Evolutionary conservation across 2,329 filamentous ascomycete genomes (phyloP).

Genomic region (Penicillium sp.): DNA sequence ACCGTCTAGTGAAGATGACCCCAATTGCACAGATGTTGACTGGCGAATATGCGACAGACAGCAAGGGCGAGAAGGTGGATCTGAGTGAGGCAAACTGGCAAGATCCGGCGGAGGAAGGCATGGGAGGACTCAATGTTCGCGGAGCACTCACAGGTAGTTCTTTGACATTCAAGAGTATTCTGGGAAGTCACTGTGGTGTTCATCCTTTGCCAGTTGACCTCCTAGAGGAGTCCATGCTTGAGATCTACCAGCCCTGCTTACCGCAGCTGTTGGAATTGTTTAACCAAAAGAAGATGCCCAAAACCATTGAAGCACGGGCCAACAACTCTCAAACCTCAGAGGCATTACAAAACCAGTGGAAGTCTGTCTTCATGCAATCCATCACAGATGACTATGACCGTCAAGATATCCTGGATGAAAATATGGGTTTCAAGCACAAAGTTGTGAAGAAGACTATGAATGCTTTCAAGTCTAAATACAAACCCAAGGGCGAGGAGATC

Average conservation of each 20-base stretch:
- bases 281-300: conserved; percentile 30
- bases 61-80: conserved; percentile 24
- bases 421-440: conserved; percentile 37
- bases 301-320: not conserved
- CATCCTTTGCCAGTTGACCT: conserved; percentile 43
- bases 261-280: conserved; percentile 40
- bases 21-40: conserved; percentile 37
- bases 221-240: conserved; percentile 35
- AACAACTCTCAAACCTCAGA: not conserved
- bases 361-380: conserved; percentile 40
- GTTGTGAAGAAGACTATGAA: conserved; percentile 31
- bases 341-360: conserved; percentile 29
- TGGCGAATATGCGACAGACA: conserved; percentile 36
- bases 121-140: conserved; percentile 39
- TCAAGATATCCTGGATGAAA: conserved; percentile 33
- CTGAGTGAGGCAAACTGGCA: conserved; percentile 24
- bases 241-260: conserved; percentile 44
- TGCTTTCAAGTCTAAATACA: conserved; percentile 31
- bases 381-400: conserved; percentile 43
- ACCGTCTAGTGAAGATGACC: conserved; percentile 30
- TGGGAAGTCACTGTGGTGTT: conserved; percentile 43
- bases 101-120: conserved; percentile 17
- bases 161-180: conserved; percentile 41
- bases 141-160: conserved; percentile 41
- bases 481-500: conserved; percentile 33